Conservation (phyloP, 495 filamentous ascomycete species). For the Podospora fimiseda region DNA sequence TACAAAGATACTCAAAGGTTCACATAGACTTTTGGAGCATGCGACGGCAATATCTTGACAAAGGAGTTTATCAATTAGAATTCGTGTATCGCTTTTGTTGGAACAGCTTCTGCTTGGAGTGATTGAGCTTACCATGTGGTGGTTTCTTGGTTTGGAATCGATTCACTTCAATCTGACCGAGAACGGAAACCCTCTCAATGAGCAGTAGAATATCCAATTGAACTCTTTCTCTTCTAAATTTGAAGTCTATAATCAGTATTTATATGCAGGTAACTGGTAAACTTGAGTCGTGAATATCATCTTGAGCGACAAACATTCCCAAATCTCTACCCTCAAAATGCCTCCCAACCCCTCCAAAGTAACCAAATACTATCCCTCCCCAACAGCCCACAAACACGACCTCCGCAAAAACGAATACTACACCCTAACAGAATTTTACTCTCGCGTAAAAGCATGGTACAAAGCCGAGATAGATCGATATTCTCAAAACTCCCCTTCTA, state of each 20-base stretch:
- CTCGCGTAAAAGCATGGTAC: slow-evolving; percentile 25
- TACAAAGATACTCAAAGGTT: too few species aligned
- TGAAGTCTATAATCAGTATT: neutral
- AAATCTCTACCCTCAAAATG: neutral
- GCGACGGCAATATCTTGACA: too few species aligned
- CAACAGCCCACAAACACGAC: slow-evolving; percentile 18
- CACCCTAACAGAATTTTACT: slow-evolving; percentile 17
- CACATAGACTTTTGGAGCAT: too few species aligned
- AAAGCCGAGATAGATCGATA: slow-evolving; percentile 28
- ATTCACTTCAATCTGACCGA: neutral
- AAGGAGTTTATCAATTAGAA: too few species aligned
- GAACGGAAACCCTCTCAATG: neutral
- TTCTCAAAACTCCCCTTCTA: neutral
- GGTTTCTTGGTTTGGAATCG: neutral
- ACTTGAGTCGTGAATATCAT: too few species aligned
- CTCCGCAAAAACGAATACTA: slow-evolving; percentile 17
- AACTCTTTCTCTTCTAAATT: neutral
- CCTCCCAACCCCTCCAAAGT: too few species aligned
- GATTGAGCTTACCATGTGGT: too few species aligned
- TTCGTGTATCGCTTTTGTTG: too few species aligned
- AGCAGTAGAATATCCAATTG: too few species aligned
- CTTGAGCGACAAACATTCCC: too few species aligned
- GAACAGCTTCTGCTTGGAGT: too few species aligned
- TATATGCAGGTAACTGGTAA: too few species aligned
- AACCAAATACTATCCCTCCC: slow-evolving; percentile 17